Evolutionary conservation across 2,329 filamentous ascomycete genomes (phyloP), one percentile per base, ranked within the genome.

Genomic region (Didymella segeticola): DNA sequence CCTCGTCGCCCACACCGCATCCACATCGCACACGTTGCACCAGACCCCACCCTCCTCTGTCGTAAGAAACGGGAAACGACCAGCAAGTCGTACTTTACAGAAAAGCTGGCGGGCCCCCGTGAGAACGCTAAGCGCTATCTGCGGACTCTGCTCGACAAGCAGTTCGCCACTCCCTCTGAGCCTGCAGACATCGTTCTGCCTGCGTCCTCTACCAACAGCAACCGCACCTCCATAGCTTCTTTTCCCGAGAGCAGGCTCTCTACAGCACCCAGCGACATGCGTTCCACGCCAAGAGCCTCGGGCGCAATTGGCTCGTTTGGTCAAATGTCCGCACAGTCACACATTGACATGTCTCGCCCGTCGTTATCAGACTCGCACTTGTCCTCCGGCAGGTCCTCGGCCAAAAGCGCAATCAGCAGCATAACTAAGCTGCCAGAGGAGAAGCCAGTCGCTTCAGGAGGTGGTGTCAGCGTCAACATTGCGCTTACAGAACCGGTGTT

Each of bases 371-470:
- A 78, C 29, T 74, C 72, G 46, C 68, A 76, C 45, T 69, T 75
- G 49, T 75, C 75, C 25, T 74, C 74, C 30, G 67, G 66, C 17
- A 63, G 69, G 30, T 61, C 66, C 14, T 68, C 70, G 7, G 63
- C 66, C 1, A 75, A 75, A 50, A 74, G 61, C 61, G 67, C 66
- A 5, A 66, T 63, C 46, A 74, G 64, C 58, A 72, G 62, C 47
- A 64, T 70, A 30, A 70, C 62, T 54, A 59, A 58, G 11, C 48
- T 78, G 27, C 68, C 77, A 2, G 76, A 79, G 39, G 81, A 83
- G 58, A 91, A 92, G 75, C 90, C 91, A 1, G 80, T 93, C n/a
- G 89, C 89, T 11, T 86, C 87, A 14, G 90, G 88, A 41, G 91
- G 89, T 72, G 90, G 90, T 37, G 82, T 95, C 19, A 83, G 82